Percentiles rank a stretch among this genome's conserved stretches.
Evolutionary conservation across 192 early-diverging fungal genomes (phyloP).

Genomic region (Pecoramyces ruminantium): DNA sequence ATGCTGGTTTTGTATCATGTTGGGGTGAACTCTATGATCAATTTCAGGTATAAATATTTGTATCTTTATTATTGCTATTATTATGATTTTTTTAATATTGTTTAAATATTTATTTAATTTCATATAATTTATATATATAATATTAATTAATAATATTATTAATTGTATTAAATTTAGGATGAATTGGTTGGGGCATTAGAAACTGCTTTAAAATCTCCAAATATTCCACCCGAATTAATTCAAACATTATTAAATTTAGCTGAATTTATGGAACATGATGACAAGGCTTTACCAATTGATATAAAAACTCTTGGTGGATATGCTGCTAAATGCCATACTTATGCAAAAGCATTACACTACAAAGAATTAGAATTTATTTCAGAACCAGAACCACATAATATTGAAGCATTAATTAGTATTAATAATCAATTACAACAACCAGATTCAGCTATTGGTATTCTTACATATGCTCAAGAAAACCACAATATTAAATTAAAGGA

Average conservation of each 20-base stretch:
- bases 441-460: conserved; percentile 88
- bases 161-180: conserved; percentile 26
- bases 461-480: conserved; percentile 70
- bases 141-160: no score
- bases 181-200: conserved; percentile 68
- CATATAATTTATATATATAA: no score
- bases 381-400: conserved; percentile 64
- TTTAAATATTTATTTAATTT: no score
- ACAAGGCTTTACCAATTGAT: conserved; percentile 85
- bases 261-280: conserved; percentile 96
- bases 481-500: conserved; percentile 72
- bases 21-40: conserved; percentile 83
- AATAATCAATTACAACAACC: conserved; percentile 90
- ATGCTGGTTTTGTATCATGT: conserved; percentile 91
- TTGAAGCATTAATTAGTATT: conserved; percentile 80
- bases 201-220: conserved; percentile 58
- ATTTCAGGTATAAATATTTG: conserved; percentile 40
- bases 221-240: conserved; percentile 82
- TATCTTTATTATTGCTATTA: no score
- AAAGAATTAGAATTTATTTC: conserved; percentile 85
- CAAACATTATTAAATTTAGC: conserved; percentile 83
- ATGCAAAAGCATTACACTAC: conserved; percentile 97
- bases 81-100: no score
- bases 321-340: conserved; percentile 83
- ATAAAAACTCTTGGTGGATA: conserved; percentile 73